Evolutionary conservation across 2,329 filamentous ascomycete species (phyloP).

Genomic region (Microcyclosporella mali): DNA sequence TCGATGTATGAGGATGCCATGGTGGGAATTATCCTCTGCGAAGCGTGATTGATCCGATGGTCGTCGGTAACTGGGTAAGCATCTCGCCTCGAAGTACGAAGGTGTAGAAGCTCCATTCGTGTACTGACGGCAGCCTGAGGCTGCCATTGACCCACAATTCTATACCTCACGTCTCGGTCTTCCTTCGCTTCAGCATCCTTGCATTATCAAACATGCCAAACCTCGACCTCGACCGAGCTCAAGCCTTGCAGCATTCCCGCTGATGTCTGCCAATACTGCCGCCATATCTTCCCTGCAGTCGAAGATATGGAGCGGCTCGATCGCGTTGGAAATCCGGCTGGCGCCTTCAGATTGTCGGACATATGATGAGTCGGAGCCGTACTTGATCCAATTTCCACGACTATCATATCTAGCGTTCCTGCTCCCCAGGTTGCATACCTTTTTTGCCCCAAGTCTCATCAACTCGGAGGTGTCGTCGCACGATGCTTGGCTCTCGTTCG

Average conservation of each 20-base stretch:
- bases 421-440: constrained; percentile 55
- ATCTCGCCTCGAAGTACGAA: not conserved
- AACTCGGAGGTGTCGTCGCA: constrained; percentile 48
- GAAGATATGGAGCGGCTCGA: constrained; percentile 53
- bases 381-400: constrained; percentile 57
- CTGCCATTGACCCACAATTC: constrained; percentile 1
- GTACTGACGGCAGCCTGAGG: not conserved
- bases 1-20: constrained; percentile 20
- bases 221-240: not conserved
- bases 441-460: constrained; percentile 56
- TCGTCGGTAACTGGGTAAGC: not conserved
- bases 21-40: constrained; percentile 1
- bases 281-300: constrained; percentile 38
- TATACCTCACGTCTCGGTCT: not conserved
- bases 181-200: constrained; percentile 5
- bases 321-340: constrained; percentile 56
- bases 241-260: constrained; percentile 4
- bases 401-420: constrained; percentile 64
- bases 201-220: constrained; percentile 2
- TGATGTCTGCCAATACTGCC: constrained; percentile 22
- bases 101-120: not conserved
- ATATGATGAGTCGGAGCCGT: constrained; percentile 55
- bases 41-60: not conserved
- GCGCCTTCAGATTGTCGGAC: constrained; percentile 54
- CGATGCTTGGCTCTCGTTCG: constrained; percentile 60